These are phyloP conservation scores for Tulasnella sp. DNA, from an alignment of 768 basidiomycete species.

Conservation along the genomic window DNA sequence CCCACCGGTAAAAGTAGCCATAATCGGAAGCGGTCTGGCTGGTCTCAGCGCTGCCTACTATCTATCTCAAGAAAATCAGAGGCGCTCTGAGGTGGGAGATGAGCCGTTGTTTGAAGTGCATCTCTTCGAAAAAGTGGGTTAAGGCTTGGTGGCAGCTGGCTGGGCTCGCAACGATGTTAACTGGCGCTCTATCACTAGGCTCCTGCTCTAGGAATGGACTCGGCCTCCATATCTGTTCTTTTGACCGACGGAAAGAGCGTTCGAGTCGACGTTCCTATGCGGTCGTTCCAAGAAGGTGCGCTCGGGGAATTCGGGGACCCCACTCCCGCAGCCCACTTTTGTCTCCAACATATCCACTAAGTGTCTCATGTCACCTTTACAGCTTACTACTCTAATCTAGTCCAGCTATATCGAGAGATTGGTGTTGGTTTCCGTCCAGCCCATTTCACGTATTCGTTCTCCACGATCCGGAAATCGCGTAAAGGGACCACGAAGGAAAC, in stretches of 20 bases:
- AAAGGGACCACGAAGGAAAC: background rate
- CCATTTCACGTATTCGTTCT: constrained; percentile 67
- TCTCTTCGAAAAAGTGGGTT: constrained; percentile 58
- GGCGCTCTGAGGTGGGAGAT: constrained; percentile 22
- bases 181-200: constrained; percentile 30
- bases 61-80: constrained; percentile 26
- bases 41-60: constrained; percentile 59
- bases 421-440: constrained; percentile 43
- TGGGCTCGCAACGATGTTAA: background rate
- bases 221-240: constrained; percentile 25
- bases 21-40: constrained; percentile 62
- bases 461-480: constrained; percentile 26
- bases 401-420: constrained; percentile 49
- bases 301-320: background rate
- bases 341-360: background rate
- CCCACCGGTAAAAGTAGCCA: constrained; percentile 46
- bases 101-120: constrained; percentile 43
- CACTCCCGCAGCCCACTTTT: no score
- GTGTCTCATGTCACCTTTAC: no score
- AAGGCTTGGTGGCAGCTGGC: background rate
- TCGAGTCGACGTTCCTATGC: constrained; percentile 68
- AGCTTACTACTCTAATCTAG: constrained; percentile 69
- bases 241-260: constrained; percentile 25
- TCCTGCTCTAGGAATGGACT: constrained; percentile 51
- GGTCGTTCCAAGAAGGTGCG: constrained; percentile 68